Base-by-base conservation (phyloP, 2,329 filamentous ascomycete species). In the Fusarium globosum region DNA sequence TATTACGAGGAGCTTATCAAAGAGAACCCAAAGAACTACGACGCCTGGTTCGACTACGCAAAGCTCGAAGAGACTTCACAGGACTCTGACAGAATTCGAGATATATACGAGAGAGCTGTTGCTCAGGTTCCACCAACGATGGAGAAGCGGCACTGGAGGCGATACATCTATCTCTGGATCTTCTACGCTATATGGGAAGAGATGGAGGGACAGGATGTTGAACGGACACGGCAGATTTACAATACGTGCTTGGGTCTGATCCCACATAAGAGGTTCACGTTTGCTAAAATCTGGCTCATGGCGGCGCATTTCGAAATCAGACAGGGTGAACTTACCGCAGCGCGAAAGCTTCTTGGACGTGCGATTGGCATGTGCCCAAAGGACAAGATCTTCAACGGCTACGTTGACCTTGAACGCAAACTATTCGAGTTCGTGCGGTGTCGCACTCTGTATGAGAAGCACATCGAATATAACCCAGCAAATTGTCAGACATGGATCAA, bases 151-250 rank as follows among this genome's bases (percentile, higher is more conserved):
- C 95, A 98, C 82, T 99, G 96, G 96, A 89, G 96, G 74, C 89
- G 96, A 41, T 99, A 99, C 82, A 97, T 99, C 68, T 99, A 98
- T 80, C 88, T 99, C 3, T 99, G 96, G 94, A 90, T 98, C 48
- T 98, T 98, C 84, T 99, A 98, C 82, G 96, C 96, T 15, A 85
- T 98, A 23, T 98, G 93, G 90, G 96, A 98, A 81, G 96, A 99
- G 82, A 91, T 94, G 82, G 92, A 96, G 72, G 92, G 92, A 41
- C 92, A 92, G 75, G 94, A 98, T 78, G 79, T 90, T 30, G 90
- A 93, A 33, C 90, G 96, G 49, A 94, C 96, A 26, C 89, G 93
- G 23, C 94, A 98, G 80, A 94, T 99, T 70, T 99, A 98, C 85
- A 91, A 92, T 75, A 94, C 96, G 74, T 97, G 94, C 77, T 84